phyloP scores from a whole-genome alignment of 345 rosid species.

The Durio zibethinus region DNA sequence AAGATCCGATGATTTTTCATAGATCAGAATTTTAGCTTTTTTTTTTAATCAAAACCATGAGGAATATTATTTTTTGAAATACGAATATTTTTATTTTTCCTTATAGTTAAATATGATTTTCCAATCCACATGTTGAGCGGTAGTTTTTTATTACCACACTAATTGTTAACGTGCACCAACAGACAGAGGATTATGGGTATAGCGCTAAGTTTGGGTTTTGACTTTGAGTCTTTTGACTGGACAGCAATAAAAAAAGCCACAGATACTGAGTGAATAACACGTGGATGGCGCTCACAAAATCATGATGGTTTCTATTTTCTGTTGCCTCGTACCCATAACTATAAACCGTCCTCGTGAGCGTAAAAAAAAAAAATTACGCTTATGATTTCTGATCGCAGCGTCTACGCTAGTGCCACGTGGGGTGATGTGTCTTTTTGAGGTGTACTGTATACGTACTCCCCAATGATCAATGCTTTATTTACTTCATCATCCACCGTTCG shows the following conservation, averaged over 20 bases:
- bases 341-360: not conserved
- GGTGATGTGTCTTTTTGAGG: not conserved
- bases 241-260: not conserved
- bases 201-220: not conserved
- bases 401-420: too few relatives aligned
- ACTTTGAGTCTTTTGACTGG: too few relatives aligned
- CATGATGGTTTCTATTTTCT: not conserved
- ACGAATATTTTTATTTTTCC: not conserved
- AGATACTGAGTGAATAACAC: not conserved
- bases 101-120: not conserved
- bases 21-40: not conserved
- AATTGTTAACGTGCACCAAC: slow-evolving; percentile 9
- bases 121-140: not conserved
- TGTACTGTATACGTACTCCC: not conserved
- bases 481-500: not conserved
- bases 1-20: not conserved
- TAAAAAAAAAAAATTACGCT: not conserved
- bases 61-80: not conserved
- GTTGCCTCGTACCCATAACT: not conserved
- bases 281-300: not conserved
- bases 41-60: not conserved
- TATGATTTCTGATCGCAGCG: not conserved
- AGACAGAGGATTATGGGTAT: slow-evolving; percentile 6
- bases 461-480: not conserved
- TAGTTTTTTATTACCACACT: not conserved